Evolutionary conservation across 225 moss, liverwort and hornwort genomes (phyloP).

Genomic region (Pleurozium schreberi): DNA sequence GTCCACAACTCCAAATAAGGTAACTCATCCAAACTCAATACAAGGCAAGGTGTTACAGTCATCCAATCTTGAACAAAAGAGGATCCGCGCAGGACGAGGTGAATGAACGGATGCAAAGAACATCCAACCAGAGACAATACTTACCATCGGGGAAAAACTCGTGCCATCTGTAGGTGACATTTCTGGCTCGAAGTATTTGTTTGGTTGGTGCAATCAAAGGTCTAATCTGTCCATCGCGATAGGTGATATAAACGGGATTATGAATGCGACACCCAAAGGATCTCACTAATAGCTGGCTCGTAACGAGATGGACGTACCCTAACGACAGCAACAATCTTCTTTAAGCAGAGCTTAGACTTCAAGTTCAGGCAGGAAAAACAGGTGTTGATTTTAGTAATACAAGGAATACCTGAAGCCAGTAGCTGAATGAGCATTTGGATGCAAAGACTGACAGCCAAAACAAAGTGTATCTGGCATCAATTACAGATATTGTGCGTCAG

Average conservation of each 20-base stretch:
- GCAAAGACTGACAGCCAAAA: constrained; percentile 79
- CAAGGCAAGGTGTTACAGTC: not conserved
- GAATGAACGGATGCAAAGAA: not conserved
- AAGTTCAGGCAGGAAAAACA: not conserved
- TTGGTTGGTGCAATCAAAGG: constrained; percentile 89
- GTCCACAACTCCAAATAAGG: not conserved
- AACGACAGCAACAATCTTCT: not conserved
- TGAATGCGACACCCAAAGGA: not conserved
- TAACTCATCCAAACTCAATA: not conserved
- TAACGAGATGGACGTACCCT: not conserved
- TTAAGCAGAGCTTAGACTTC: not conserved
- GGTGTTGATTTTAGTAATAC: not conserved
- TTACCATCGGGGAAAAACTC: constrained; percentile 77
- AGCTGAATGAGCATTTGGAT: constrained; percentile 87
- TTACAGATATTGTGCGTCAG: not conserved
- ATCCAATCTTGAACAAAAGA: not conserved
- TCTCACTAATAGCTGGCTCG: not conserved
- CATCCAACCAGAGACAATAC: not conserved
- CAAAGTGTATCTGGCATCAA: constrained; percentile 59
- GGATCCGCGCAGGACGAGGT: not conserved
- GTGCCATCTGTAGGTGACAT: constrained; percentile 61
- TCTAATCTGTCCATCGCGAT: constrained; percentile 40
- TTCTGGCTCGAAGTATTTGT: constrained; percentile 50
- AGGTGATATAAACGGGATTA: not conserved
- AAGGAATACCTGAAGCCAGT: constrained; percentile 76